phyloP scores from a whole-genome alignment of 2,329 filamentous ascomycete species.

The Blastomyces emzantsi region DNA sequence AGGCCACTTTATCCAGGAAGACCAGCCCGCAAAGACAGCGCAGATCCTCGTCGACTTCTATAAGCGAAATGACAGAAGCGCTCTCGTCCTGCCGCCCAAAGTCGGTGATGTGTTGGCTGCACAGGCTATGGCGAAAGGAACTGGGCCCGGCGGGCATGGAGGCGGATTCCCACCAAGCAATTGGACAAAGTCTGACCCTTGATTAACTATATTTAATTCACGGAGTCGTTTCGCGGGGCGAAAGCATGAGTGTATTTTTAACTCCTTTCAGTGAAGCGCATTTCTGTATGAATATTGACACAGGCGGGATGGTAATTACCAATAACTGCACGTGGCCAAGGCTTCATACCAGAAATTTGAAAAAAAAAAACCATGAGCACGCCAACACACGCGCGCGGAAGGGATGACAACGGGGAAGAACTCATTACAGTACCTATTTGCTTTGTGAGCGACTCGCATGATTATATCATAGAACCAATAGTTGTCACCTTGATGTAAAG shows the following conservation, averaged over 20 bases:
- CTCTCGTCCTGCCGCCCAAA: slow-evolving; percentile 82
- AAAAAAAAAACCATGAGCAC: too few species aligned
- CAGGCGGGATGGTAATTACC: background rate
- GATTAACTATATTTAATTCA: background rate
- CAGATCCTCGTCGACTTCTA: slow-evolving; percentile 82
- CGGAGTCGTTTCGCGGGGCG: background rate
- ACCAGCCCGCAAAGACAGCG: slow-evolving; percentile 83
- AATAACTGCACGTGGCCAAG: background rate
- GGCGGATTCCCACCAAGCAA: slow-evolving; percentile 4
- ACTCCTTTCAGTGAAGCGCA: too few species aligned
- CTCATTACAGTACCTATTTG: background rate
- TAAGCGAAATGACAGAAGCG: slow-evolving; percentile 76
- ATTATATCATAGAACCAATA: background rate
- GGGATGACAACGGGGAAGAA: too few species aligned
- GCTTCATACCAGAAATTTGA: background rate
- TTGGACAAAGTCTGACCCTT: background rate
- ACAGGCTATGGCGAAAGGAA: slow-evolving; percentile 33
- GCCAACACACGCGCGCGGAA: background rate
- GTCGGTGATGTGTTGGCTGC: slow-evolving; percentile 59
- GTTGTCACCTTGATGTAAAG: background rate
- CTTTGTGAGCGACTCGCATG: background rate
- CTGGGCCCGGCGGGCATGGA: slow-evolving; percentile 12
- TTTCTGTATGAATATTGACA: background rate
- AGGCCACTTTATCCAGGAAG: slow-evolving; percentile 95
- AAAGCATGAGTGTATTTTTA: background rate